Base-by-base conservation (phyloP, 2,329 filamentous ascomycete genomes). In the Paecilomyces fulvus region DNA sequence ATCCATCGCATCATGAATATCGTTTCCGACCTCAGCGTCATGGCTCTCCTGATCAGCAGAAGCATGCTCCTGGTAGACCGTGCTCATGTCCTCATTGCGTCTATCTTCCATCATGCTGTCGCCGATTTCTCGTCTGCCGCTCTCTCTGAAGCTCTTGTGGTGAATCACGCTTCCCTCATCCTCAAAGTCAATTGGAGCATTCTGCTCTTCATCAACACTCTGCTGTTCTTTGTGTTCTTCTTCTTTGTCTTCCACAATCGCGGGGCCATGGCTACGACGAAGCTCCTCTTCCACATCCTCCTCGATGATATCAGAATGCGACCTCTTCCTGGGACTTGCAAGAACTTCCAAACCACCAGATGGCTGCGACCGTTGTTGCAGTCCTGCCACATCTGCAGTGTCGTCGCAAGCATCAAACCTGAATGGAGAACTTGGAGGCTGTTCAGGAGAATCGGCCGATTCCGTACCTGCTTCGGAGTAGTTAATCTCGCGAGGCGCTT, bases 21-120 rank as follows among this genome's bases (percentile, higher is more conserved):
- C 67, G 12, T 70, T 28, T 3, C 4, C 70, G 55, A 67, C 64
- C 53, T 66, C 64, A 20, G 58, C 61, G 51, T 68, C 65, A 17
- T 70, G 61, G n/a, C 64, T 60, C 11, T 63, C 59, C 17, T 66
- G 37, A 20, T 60, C 62, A 31, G 62, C 56, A 23, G 65, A 58
- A 3, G 61, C 59, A 51, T 66, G 60, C n/a, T 62, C 65, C 46
- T 68, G 67, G 12, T 68, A 62, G 31, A 75, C 70, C 49, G 73
- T 73, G 61, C 73, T 75, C 73, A 75, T 75, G 48, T 71, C 71
- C 59, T 76, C 73, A 30, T 75, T 70, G 17, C 62, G 65, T 11
- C 62, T 70, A 25, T 74, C 72, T 33, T 75, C 69, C 51, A 74
- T 65, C 53, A 70, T 64, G 53, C 70, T 75, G 54, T 66, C 68